Base-by-base conservation (phyloP, 345 rosid genomes). In the Arabidopsis arenosa region DNA sequence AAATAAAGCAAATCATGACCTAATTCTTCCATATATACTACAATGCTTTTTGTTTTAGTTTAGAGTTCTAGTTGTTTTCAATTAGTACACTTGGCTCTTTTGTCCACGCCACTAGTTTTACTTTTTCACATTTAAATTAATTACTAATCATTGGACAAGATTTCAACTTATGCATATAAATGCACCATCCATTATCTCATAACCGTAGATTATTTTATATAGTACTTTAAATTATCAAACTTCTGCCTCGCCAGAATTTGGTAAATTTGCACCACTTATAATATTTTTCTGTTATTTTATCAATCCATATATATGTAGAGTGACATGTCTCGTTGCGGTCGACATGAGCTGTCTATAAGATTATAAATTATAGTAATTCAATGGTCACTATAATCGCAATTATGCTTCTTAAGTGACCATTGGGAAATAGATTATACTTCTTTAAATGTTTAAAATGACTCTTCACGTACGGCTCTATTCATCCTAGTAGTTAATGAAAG, bases 221-320 rank as follows among this genome's bases (percentile, higher is more conserved):
- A 36, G n/a, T 37, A 49, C 66, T 63, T 76, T 44, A 35, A 23
- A 39, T 17, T 45, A 69, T 47, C 40, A 45, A 61, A 26, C 51
- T 52, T 68, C 61, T 33, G 55, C 55, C 71, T 74, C 23, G 28
- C 5, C 17, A 43, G 51, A 43, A 7, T 21, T 70, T 63, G 66
- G 66, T 77, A 56, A 77, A 28, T 71, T 35, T 77, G 65, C 72
- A 70, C 80, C 66, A 17, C 76, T 77, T 70, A 70, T 63, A 77
- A 64, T 15, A 33, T 55, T 18, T 60, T 65, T 7, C 0, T 21
- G 47, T 32, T 60, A 21, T 60, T 62, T 43, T 54, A 54, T 69
- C 71, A 63, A 12, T 70, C 33, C 49, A 68, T 12, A 36, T 61
- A 62, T 75, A 52, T 53, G 33, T 52, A 62, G 63, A 61, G 43